Evolutionary conservation across 345 rosid species (phyloP).

Genomic region (Linum tenue): DNA sequence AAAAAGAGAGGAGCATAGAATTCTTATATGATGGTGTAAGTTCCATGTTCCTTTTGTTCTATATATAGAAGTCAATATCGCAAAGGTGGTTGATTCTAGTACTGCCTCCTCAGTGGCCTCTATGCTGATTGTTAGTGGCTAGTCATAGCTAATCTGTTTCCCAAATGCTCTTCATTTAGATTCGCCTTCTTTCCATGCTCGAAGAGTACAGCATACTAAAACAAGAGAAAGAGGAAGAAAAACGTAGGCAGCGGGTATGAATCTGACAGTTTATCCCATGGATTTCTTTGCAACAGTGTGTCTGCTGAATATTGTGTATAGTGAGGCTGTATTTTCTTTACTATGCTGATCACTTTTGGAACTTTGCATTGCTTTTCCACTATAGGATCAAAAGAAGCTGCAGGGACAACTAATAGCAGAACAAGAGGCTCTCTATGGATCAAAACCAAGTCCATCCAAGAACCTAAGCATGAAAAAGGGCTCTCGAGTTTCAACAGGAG

Average conservation of each 20-base stretch:
- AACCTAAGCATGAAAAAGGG: constrained; percentile 58
- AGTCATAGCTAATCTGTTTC: constrained; percentile 10
- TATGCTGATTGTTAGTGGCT: not conserved
- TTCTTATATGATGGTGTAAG: constrained; percentile 94
- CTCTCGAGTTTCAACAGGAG: constrained; percentile 69
- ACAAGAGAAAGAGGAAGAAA: constrained; percentile 95
- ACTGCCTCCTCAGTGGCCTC: not conserved
- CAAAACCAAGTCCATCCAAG: constrained; percentile 94
- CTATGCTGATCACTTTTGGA: not conserved
- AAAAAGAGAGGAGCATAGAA: constrained; percentile 62
- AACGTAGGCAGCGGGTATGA: constrained; percentile 68
- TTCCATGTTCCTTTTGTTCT: constrained; percentile 2
- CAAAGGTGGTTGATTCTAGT: not conserved
- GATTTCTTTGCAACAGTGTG: too few relatives aligned
- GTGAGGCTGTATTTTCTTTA: too few relatives aligned
- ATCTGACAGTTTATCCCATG: not conserved
- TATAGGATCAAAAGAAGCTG: constrained; percentile 92
- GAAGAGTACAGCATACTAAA: constrained; percentile 67
- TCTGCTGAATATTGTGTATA: too few relatives aligned
- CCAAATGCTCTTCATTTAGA: constrained; percentile 27
- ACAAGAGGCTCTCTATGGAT: constrained; percentile 89
- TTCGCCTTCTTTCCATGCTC: constrained; percentile 81
- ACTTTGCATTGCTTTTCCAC: not conserved
- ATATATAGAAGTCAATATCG: not conserved
- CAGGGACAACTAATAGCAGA: constrained; percentile 92